Evolutionary conservation across 108 stramenopile genomes (phyloP), one percentile per base, ranked within the genome.

Genomic region (Conticribra weissflogii): DNA sequence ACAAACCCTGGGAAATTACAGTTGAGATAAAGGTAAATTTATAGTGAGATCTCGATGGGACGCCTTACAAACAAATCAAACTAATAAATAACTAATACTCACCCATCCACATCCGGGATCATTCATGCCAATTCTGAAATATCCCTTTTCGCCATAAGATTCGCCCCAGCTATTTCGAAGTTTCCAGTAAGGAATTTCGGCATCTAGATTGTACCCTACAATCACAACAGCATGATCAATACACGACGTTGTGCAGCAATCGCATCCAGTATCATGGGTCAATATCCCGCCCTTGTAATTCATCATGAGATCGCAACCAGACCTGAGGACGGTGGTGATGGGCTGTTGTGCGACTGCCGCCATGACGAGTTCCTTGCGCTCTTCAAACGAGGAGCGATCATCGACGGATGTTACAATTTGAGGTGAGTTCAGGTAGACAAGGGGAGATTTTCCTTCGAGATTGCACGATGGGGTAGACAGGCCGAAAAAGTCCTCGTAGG

Each of bases 221-320:
- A 88, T 79, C 25, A 96, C 72, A 14, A 96, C 88, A 23, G 90
- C 90, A 70, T 96, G 96, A 70, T 96, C 90, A 24, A 90, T 78
- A 51, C 82, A 85, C 7, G 60, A 36, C 0, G 54, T 33, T 45
- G 67, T 63, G 28, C 61, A 54, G 58, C 87, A 88, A 21, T 77
- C 76, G 54, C 85, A 86, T 31, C 87, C 90, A n/a, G 81, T 78
- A 49, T 89, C 88, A 14, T 68, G 71, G 2, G 83, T 91, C 34
- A 96, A 71, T 28, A 97, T 87, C 2, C 96, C 96, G 16, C 54
- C 54, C 27, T 69, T 54, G 81, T 97, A 97, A 59, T 86, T 84
- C 72, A 83, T 76, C 61, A 95, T 87, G 19, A 74, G 32, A 15
- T 58, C 49, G 44, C 87, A 86, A 18, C 67, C 70, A n/a, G 85